Evolutionary conservation across 1,284 basidiomycete genomes (phyloP).

Genomic region (Ceratobasidium sp.): DNA sequence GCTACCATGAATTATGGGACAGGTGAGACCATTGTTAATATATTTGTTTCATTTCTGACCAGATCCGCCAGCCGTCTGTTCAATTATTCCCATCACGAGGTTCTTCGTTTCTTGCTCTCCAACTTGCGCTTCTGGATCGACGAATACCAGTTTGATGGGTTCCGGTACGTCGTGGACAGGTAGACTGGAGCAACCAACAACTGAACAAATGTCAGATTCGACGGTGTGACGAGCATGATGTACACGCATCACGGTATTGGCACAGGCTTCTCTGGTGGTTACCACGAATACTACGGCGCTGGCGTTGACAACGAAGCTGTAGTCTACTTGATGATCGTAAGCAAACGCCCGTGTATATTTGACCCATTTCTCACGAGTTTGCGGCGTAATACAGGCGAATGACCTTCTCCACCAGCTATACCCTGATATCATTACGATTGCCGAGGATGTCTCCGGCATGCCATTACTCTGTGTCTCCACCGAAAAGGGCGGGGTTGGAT

Average conservation of each 20-base stretch:
- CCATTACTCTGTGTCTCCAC: conserved; percentile 88
- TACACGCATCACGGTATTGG: conserved; percentile 98
- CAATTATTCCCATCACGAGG: conserved; percentile 95
- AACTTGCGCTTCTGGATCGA: conserved; percentile 97
- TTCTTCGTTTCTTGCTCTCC: conserved; percentile 91
- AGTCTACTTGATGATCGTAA: conserved; percentile 93
- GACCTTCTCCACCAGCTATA: conserved; percentile 84
- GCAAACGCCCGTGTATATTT: conserved; percentile 47
- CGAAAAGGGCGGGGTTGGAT: conserved; percentile 87
- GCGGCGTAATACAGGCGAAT: no score
- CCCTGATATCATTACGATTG: conserved; percentile 86
- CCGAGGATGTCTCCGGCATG: conserved; percentile 99
- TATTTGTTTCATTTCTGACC: not conserved
- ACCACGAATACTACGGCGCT: conserved; percentile 96
- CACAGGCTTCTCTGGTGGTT: conserved; percentile 95
- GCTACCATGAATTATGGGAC: conserved; percentile 96
- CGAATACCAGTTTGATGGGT: conserved; percentile 94
- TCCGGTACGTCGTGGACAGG: conserved; percentile 56
- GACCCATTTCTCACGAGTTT: not conserved
- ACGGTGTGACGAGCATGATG: conserved; percentile 99
- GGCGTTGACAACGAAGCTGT: conserved; percentile 87
- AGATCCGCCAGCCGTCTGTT: conserved; percentile 70
- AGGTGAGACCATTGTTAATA: conserved; percentile 45
- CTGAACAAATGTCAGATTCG: conserved; percentile 59
- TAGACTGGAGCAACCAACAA: not conserved